A percentile compares a stretch with the other conserved stretches of the same genome.
These are phyloP conservation scores for Colletotrichum acutatum DNA, from an alignment of 2,329 filamentous ascomycete genomes.

Conservation along the genomic window DNA sequence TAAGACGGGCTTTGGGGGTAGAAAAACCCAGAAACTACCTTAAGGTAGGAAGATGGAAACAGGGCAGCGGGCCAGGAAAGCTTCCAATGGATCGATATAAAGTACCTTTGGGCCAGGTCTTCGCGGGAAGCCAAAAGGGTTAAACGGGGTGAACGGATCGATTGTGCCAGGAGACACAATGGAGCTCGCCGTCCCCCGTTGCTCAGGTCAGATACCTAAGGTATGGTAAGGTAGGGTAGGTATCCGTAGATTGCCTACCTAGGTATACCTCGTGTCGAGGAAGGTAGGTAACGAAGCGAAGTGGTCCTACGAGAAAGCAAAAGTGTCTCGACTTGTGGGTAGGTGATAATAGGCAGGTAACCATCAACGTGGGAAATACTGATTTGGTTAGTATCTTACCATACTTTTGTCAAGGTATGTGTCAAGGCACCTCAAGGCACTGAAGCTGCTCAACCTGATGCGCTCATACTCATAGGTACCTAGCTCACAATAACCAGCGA, in stretches of 20 bases:
- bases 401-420: background rate
- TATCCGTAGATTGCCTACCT: background rate
- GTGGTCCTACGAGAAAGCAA: background rate
- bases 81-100: constrained; percentile 6
- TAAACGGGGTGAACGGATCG: background rate
- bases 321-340: background rate
- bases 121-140: background rate
- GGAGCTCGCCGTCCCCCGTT: constrained; percentile 31
- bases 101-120: background rate
- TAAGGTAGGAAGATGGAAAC: too few relatives aligned
- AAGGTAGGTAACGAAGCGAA: background rate
- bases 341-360: background rate
- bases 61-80: background rate
- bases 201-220: background rate
- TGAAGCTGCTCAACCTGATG: too few relatives aligned
- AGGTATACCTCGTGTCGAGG: background rate
- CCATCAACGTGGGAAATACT: background rate
- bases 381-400: background rate
- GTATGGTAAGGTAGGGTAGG: too few relatives aligned
- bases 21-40: background rate
- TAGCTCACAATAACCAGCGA: background rate
- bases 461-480: too few relatives aligned
- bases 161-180: constrained; percentile 27
- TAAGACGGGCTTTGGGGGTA: background rate
- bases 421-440: too few relatives aligned